Evolutionary conservation across 2,329 filamentous ascomycete genomes (phyloP).

Genomic region (Ophiocordyceps australis): DNA sequence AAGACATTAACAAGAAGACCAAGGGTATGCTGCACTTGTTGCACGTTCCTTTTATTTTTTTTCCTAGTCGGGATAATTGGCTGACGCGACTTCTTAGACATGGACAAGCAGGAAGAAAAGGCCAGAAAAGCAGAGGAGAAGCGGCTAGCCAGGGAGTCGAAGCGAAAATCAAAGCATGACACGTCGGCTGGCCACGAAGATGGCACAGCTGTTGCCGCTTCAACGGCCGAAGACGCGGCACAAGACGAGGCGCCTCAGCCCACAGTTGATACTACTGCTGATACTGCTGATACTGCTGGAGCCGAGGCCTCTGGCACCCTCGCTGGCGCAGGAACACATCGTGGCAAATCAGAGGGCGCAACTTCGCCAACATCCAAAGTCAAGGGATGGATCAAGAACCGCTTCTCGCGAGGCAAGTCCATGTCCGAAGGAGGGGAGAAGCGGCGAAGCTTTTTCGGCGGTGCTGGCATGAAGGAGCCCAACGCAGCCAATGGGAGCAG

Average conservation of each 20-base stretch:
- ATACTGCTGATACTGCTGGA: too few species aligned
- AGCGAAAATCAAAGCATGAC: slow-evolving; percentile 21
- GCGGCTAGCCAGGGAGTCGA: slow-evolving; percentile 28
- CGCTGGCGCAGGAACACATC: too few species aligned
- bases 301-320: too few species aligned
- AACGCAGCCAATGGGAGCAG: slow-evolving; percentile 26
- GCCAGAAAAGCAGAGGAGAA: slow-evolving; percentile 34
- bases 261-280: not conserved
- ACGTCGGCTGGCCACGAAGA: slow-evolving; percentile 4
- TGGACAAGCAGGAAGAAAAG: slow-evolving; percentile 30
- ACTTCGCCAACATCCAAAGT: slow-evolving; percentile 21
- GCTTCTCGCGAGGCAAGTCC: slow-evolving; percentile 25
- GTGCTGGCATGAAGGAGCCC: slow-evolving; percentile 24
- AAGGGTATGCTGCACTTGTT: slow-evolving; percentile 33
- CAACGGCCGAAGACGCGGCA: slow-evolving; percentile 1
- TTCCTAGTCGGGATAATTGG: not conserved
- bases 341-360: slow-evolving; percentile 4
- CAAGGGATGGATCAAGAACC: slow-evolving; percentile 37
- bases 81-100: slow-evolving; percentile 14
- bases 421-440: slow-evolving; percentile 17
- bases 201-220: too few species aligned
- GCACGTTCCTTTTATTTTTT: slow-evolving; percentile 3
- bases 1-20: slow-evolving; percentile 31
- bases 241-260: slow-evolving; percentile 1
- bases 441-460: slow-evolving; percentile 28